Base-by-base conservation (phyloP, 2,329 filamentous ascomycete species). In the Aspergillus costaricaensis region DNA sequence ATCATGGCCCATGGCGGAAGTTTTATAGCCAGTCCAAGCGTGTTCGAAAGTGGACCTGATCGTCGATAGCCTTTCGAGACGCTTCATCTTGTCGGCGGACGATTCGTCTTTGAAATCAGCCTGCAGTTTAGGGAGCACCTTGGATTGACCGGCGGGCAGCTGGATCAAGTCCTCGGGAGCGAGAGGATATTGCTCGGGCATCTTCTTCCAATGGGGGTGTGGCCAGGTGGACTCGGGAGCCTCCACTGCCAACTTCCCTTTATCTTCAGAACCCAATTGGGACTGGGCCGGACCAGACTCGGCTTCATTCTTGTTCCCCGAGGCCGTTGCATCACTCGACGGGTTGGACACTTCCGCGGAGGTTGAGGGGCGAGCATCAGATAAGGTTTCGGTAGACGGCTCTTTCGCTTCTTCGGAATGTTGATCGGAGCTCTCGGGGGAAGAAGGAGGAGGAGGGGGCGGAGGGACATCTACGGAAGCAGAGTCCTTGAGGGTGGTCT, bases 1-100 rank as follows among this genome's bases (percentile, higher is more conserved):
- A 71, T 98, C 95, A 67, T 96, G 91, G 63, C 88, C 85, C 86
- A 91, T 95, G 10, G 93, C 94, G 68, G 88, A 83, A 62, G 86
- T 82, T 70, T 85, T 90, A 78, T 98, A 98, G 38, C 91, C 91
- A 4, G 81, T 77, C 94, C 95, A 98, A 0, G 91, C 88, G 68
- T 88, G 88, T 68, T 85, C 80, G 74, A 96, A 91, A 60, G 92
- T 89, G 5, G 84, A 81, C 73, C 88, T 91, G 73, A 98, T 88
- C 39, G 83, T 79, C 8, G 81, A 80, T 60, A 90, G 83, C 59
- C 91, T 88, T 55, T 84, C 76, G 61, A 88, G 76, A 36, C 93
- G 87, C 67, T 86, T 86, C 51, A 82, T 81, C 68, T 85, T 88
- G 27, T 82, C 83, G 10, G 80, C 77, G 7, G 82, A 77, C 0